These are phyloP conservation scores for Hyphopichia buzzinii DNA, from an alignment of 1,139 yeast genomes.

Conservation along the genomic window DNA sequence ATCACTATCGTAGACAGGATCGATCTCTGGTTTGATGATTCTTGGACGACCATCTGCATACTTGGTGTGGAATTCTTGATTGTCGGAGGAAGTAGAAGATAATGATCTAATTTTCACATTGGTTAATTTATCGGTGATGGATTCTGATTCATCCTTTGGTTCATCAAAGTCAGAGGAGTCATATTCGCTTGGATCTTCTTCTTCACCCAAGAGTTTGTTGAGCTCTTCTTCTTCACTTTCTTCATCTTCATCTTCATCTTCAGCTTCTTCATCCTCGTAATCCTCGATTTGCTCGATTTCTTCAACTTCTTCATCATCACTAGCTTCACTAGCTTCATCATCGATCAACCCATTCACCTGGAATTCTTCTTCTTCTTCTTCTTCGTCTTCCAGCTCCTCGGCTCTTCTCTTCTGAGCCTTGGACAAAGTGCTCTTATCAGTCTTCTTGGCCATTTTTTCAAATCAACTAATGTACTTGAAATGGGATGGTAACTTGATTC, in stretches of 20 bases:
- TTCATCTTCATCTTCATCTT: slow-evolving; percentile 27
- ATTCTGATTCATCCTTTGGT: slow-evolving; percentile 45
- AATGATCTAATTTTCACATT: slow-evolving; percentile 52
- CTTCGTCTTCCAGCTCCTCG: slow-evolving; percentile 14
- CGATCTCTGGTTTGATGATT: slow-evolving; percentile 80
- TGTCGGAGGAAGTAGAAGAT: slow-evolving; percentile 35
- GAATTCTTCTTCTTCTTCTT: slow-evolving; percentile 20
- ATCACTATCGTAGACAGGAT: slow-evolving; percentile 90
- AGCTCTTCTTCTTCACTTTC: slow-evolving; percentile 63
- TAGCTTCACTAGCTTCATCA: slow-evolving; percentile 22
- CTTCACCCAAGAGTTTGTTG: slow-evolving; percentile 55
- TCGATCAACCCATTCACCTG: slow-evolving; percentile 29
- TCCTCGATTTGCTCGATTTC: slow-evolving; percentile 33
- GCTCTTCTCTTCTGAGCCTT: slow-evolving; percentile 16
- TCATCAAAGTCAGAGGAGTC: slow-evolving; percentile 49
- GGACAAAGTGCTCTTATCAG: slow-evolving; percentile 1
- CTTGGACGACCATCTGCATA: slow-evolving; percentile 82
- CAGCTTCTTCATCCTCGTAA: slow-evolving; percentile 23
- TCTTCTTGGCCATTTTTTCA: slow-evolving; percentile 13
- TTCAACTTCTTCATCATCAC: slow-evolving; percentile 19
- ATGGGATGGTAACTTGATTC: too few species aligned
- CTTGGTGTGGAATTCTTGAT: slow-evolving; percentile 42
- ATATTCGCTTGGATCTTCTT: slow-evolving; percentile 33
- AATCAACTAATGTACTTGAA: too few species aligned
- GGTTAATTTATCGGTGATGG: slow-evolving; percentile 55